Evolutionary conservation across 768 basidiomycete species (phyloP), one percentile per base, ranked within the genome.

Genomic region (Dentipellis fragilis): DNA sequence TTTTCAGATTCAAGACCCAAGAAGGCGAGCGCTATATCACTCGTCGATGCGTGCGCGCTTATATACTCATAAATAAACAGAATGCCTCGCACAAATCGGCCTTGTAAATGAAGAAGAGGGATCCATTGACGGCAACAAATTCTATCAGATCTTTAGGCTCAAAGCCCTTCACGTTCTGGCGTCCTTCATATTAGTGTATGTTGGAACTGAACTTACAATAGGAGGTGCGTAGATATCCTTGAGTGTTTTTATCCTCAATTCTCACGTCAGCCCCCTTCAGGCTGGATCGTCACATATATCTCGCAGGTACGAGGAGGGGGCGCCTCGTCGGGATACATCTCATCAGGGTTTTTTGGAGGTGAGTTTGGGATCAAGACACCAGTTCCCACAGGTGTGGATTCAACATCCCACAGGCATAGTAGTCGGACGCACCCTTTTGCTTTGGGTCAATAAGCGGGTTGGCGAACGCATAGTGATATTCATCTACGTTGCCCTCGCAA

Each of bases 241-340:
- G 36, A 3, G 40, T 5, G 2, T 17, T 16, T 16, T 29, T 29
- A 6, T 29, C 29, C 6, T 6, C 29, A 29, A 29, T 29, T 29
- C 16, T 52, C 10, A 10, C 16, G 29, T 8, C 49, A 76, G 77
- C 14, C 14, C 5, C n/a, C 4, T 1, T n/a, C 10, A 45, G 42
- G 77, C 0, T 80, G 79, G 79, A 79, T 76, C 35, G 78, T 80
- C 7, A 77, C 77, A 4, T 81, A 71, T 59, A 70, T 79, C 36
- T 70, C 73, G 12, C 59, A 70, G 5, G 66, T 71, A 12, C 68
- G 78, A 10, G 70, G 70, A 2, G 78, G 77, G 14, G 77, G 78
- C 1, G 61, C 70, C 0, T 65, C 67, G 1, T 65, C 78, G 17
- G 78, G 79, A 9, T 79, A 78, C 62, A 71, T 78, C 52, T 75